Evolutionary conservation across 2,329 filamentous ascomycete genomes (phyloP), one percentile per base, ranked within the genome.

Genomic region (Alternaria sp.): DNA sequence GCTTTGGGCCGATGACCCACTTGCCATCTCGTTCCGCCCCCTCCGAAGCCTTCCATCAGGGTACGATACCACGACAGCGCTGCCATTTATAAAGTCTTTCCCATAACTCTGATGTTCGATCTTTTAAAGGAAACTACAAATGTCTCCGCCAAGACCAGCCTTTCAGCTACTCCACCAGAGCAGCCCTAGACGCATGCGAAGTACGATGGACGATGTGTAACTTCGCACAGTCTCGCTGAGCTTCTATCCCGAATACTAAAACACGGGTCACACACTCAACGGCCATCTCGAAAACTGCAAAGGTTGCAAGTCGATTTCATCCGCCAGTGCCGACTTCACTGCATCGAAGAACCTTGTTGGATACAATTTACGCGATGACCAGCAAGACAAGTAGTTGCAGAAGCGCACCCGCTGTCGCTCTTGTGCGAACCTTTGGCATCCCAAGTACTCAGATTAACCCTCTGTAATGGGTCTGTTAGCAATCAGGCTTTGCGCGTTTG

Each of bases 391-490:
- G 28, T 36, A 23, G 28, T 7, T 19, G 17, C 47, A 21, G 7
- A 4, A 2, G 1, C 17, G 11, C 12, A 15, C 11, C 12, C 13
- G 32, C 47, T 21, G 17, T n/a, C 1, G 13, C 30, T 36, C 13
- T 1, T 36, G 32, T 40, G 32, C 15, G 32, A 40, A n/a, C 15
- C 32, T 40, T n/a, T n/a, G 32, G 15, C 15, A 40, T 0, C 15
- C 0, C 1, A 10, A 0, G 15, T 40, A 40, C 8, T 2, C 15
- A 15, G 1, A 10, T 8, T 40, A 2, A 10, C 32, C 32, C 15
- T 8, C 32, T 40, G 15, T 2, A 40, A 40, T 10, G 15, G 0
- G 0, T 10, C 4, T 17, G 4, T 40, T 0, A 17, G 15, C 15
- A 40, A 1, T 1, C 15, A 40, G 32, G 0, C 10, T 10, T 17